These are phyloP conservation scores for Laguncularia racemosa DNA, from an alignment of 345 rosid genomes.

Conservation along the genomic window DNA sequence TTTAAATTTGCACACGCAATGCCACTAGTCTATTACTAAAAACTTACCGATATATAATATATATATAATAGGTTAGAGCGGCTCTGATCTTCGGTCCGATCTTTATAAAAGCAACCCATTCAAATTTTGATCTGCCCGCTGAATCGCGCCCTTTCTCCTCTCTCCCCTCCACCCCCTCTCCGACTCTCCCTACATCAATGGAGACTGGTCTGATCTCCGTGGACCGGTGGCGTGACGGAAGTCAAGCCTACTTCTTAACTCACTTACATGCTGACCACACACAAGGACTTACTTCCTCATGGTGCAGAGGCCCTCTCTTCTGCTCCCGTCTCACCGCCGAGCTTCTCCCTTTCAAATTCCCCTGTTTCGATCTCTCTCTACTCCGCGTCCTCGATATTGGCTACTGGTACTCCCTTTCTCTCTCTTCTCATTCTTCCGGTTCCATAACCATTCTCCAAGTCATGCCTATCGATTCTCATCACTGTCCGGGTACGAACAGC, in stretches of 20 bases:
- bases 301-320: slow-evolving; percentile 60
- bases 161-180: too few species aligned
- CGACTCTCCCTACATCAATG: slow-evolving; percentile 31
- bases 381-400: slow-evolving; percentile 47
- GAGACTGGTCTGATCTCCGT: slow-evolving; percentile 69
- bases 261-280: slow-evolving; percentile 77
- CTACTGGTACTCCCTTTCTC: slow-evolving; percentile 48
- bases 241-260: slow-evolving; percentile 70
- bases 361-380: slow-evolving; percentile 51
- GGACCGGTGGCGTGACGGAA: slow-evolving; percentile 58
- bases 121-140: too few species aligned
- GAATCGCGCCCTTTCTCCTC: too few species aligned
- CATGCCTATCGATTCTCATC: slow-evolving; percentile 63
- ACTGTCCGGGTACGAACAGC: slow-evolving; percentile 50
- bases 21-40: too few species aligned
- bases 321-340: slow-evolving; percentile 73
- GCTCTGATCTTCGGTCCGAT: too few species aligned
- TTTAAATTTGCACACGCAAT: too few species aligned
- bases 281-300: slow-evolving; percentile 45
- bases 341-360: slow-evolving; percentile 63
- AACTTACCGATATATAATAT: too few species aligned
- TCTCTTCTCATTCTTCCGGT: slow-evolving; percentile 39
- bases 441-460: slow-evolving; percentile 29
- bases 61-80: too few species aligned
- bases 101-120: too few species aligned